Evolutionary conservation across 108 stramenopile species (phyloP), one percentile per base, ranked within the genome.

Genomic region (Nitzschia inconspicua): DNA sequence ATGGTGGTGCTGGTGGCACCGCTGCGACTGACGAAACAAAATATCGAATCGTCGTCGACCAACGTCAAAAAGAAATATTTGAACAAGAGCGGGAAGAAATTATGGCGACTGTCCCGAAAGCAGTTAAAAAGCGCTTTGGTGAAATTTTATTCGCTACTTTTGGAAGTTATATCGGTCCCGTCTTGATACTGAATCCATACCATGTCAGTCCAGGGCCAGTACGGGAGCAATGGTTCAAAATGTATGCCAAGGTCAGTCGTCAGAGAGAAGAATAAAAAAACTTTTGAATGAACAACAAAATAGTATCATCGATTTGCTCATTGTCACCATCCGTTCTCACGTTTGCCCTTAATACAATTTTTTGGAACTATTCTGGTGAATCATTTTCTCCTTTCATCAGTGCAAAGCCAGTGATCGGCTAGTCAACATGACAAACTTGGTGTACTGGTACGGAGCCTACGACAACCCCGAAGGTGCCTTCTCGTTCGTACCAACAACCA

Each of bases 221-320:
- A 20, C 59, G 91, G 26, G 68, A 80, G 13, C 67, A 63, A 60
- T 92, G 91, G 91, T 59, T 83, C 53, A 56, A 73, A 1, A 86
- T 85, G 84, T 86, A 73, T 76, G 52, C 83, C 13, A 87, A 86
- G 46, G 91, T 92, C 77, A 67, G 90, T 73, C 23, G 47, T 25
- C 30, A 8, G 37, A 57, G 35, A 11, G 7, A 40, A 14, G 47
- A 18, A 47, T 47, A 16, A 18, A 18, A 19, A 18, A 11, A 13
- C 13, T 11, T 47, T 47, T 47, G 13, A 11, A 10, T 16, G 2
- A 22, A n/a, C n/a, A n/a, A n/a, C n/a, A n/a, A n/a, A n/a, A n/a
- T n/a, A n/a, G n/a, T n/a, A n/a, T n/a, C n/a, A n/a, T n/a, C n/a
- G n/a, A n/a, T n/a, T n/a, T n/a, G n/a, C n/a, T n/a, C n/a, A n/a